Base-by-base conservation (phyloP, 108 stramenopile species). In the Nannochloropsis gaditana region DNA sequence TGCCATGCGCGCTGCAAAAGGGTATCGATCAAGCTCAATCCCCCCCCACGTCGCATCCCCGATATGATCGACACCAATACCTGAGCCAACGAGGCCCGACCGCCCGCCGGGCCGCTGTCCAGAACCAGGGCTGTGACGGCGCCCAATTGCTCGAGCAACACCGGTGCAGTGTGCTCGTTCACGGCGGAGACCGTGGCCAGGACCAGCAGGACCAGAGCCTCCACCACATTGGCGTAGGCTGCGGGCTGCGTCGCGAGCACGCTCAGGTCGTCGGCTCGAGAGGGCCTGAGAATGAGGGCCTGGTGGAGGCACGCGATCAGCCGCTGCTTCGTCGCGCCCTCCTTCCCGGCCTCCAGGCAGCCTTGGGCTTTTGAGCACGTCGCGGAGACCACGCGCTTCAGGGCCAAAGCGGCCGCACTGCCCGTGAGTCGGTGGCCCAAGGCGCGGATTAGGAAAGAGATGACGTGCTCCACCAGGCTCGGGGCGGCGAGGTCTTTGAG, bases 151-250 rank as follows among this genome's bases (percentile, higher is more conserved):
- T 73, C 59, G 8, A 73, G 59, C 59, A 73, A 2, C 59, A n/a
- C 59, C 59, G 59, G 59, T 6, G 59, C 59, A n/a, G 59, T 73
- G 59, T n/a, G 15, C 15, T 73, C 6, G 5, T 73, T 73, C 19
- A 73, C 59, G 59, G 59, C n/a, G 59, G 59, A 73, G 15, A 73
- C 59, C n/a, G 59, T n/a, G 2, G 59, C n/a, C 59, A 73, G 59
- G n/a, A 73, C n/a, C 2, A 73, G 3, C 15, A 73, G 15, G n/a
- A 73, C 59, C n/a, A 73, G 59, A 6, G 59, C 15, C 59, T 73
- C 59, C 3, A 73, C 59, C 19, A 73, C 59, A n/a, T 73, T 73
- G 59, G 59, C 59, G 59, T 73, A 73, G 59, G 59, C 59, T 73
- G 3, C 19, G 6, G 59, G 59, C 59, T 73, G 59, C 59, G 59